These are phyloP conservation scores for Lagerstroemia speciosa DNA, from an alignment of 345 rosid species.

Conservation along the genomic window DNA sequence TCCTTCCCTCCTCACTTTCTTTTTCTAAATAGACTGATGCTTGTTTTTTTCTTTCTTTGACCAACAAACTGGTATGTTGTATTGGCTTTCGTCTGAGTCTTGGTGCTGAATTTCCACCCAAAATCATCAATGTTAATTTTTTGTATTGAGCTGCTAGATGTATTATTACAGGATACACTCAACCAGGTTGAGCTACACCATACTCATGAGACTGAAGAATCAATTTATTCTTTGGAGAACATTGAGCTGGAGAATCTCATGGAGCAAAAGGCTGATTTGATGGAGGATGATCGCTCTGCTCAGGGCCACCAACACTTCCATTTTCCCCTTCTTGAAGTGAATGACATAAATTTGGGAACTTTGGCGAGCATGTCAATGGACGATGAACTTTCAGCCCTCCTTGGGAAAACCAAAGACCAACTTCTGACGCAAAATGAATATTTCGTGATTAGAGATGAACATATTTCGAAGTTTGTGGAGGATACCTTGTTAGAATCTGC, in stretches of 20 bases:
- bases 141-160: neutral
- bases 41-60: neutral
- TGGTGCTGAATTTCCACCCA: neutral
- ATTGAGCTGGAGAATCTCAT: conserved; percentile 31
- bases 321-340: conserved; percentile 67
- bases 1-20: neutral
- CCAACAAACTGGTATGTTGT: neutral
- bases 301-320: conserved; percentile 26
- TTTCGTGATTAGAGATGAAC: conserved; percentile 25
- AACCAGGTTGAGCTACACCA: conserved; percentile 21
- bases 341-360: conserved; percentile 39
- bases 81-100: neutral
- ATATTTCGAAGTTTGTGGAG: conserved; percentile 34
- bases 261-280: conserved; percentile 20
- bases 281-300: conserved; percentile 37
- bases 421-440: conserved; percentile 20
- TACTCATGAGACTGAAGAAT: conserved; percentile 31
- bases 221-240: conserved; percentile 44
- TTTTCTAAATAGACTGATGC: neutral
- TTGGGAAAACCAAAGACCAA: conserved; percentile 27
- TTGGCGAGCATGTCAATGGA: conserved; percentile 27
- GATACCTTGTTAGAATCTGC: conserved; percentile 31
- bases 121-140: neutral
- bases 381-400: conserved; percentile 41
- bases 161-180: conserved; percentile 32